Conservation (phyloP, 768 basidiomycete species). For the Trametes punicea region DNA sequence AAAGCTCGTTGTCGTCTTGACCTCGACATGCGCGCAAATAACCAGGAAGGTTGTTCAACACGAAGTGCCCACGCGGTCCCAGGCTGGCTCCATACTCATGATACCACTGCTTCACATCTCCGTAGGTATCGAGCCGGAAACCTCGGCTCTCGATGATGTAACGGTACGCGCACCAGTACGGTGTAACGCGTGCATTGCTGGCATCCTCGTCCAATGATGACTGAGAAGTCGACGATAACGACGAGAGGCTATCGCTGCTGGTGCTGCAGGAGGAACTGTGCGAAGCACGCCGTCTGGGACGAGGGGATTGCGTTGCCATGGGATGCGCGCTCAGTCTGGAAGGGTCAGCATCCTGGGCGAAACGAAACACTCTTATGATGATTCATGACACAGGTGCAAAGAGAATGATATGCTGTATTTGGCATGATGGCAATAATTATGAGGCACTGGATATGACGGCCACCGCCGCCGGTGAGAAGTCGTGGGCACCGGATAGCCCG, state of each 20-base stretch:
- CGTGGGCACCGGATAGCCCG: not conserved
- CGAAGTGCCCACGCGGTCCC: constrained; percentile 16
- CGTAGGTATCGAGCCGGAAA: constrained; percentile 64
- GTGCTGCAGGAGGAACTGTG: not conserved
- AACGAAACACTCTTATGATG: constrained; percentile 10
- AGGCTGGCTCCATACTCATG: constrained; percentile 31
- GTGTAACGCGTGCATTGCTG: constrained; percentile 55
- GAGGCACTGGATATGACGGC: not conserved
- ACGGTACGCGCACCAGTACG: constrained; percentile 60
- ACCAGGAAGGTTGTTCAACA: constrained; percentile 29
- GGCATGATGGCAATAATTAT: constrained; percentile 4
- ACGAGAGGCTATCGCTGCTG: constrained; percentile 18
- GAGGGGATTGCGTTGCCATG: constrained; percentile 5
- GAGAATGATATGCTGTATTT: constrained; percentile 7
- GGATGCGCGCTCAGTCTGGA: not conserved
- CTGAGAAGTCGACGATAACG: constrained; percentile 41
- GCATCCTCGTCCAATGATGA: constrained; percentile 49
- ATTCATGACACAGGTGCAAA: not conserved
- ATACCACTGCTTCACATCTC: constrained; percentile 63
- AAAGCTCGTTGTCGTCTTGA: constrained; percentile 57
- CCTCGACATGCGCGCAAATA: constrained; percentile 33
- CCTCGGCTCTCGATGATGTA: constrained; percentile 46
- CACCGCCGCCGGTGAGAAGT: not conserved
- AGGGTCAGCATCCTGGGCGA: too few species aligned
- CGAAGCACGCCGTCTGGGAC: constrained; percentile 1